phyloP scores from a whole-genome alignment of 192 early-diverging fungal species.

The Backusella luteola region DNA sequence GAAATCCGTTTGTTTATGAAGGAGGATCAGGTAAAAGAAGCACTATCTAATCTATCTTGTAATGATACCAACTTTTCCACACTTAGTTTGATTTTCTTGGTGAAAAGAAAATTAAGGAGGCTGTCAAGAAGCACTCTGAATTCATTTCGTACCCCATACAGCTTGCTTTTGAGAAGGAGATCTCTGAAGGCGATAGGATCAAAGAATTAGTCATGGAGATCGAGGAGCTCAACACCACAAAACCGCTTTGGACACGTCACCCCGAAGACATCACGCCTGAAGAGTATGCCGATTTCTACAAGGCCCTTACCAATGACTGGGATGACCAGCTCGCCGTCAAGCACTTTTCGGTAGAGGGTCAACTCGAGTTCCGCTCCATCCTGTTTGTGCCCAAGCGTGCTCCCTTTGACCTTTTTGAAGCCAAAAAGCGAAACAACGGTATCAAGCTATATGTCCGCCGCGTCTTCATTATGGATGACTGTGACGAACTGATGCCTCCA shows the following conservation, averaged over 20 bases:
- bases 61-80: background rate
- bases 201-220: slow-evolving; percentile 79
- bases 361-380: slow-evolving; percentile 99
- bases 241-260: slow-evolving; percentile 99
- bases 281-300: slow-evolving; percentile 98
- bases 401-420: slow-evolving; percentile 98
- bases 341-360: slow-evolving; percentile 99
- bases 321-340: slow-evolving; percentile 97
- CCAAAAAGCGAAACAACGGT: slow-evolving; percentile 99
- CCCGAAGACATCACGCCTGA: slow-evolving; percentile 95
- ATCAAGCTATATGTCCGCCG: slow-evolving; percentile 99
- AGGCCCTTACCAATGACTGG: slow-evolving; percentile 98
- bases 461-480: slow-evolving; percentile 99
- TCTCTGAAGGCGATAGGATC: slow-evolving; percentile 49
- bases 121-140: slow-evolving; percentile 99
- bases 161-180: slow-evolving; percentile 90
- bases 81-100: slow-evolving; percentile 76
- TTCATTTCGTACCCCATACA: slow-evolving; percentile 99
- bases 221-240: slow-evolving; percentile 98
- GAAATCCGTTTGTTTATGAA: slow-evolving; percentile 96
- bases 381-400: slow-evolving; percentile 96
- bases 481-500: slow-evolving; percentile 98
- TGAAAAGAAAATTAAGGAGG: slow-evolving; percentile 98
- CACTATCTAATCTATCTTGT: background rate
- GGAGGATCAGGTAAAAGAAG: slow-evolving; percentile 69